These are phyloP conservation scores for Silene noctiflora DNA, from an alignment of 179 eudicot species.

Conservation along the genomic window DNA sequence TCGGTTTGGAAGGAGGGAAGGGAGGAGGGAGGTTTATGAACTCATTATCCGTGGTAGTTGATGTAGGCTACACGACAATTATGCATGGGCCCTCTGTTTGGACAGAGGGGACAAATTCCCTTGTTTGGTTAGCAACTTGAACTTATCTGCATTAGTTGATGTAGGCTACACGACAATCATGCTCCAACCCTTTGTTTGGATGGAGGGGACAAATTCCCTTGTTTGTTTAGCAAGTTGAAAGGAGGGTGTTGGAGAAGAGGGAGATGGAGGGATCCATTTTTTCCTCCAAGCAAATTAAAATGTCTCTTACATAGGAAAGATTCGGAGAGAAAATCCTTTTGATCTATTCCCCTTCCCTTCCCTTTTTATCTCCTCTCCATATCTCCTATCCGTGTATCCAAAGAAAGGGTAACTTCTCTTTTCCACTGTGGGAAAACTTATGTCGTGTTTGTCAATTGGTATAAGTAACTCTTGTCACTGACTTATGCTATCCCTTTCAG, in stretches of 20 bases:
- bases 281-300: background rate
- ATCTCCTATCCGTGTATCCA: background rate
- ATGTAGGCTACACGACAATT: no score
- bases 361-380: background rate
- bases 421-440: background rate
- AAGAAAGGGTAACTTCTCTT: background rate
- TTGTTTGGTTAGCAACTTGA: no score
- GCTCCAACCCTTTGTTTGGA: background rate
- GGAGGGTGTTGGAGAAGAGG: background rate
- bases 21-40: no score
- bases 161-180: background rate
- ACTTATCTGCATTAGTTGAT: no score
- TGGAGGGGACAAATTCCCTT: background rate
- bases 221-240: background rate
- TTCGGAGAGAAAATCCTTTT: background rate
- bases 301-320: background rate
- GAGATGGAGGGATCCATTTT: background rate
- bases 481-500: conserved; percentile 40
- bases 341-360: background rate
- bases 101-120: background rate
- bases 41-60: no score
- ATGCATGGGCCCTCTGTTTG: no score
- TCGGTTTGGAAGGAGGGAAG: no score
- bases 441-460: background rate
- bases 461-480: conserved; percentile 3